A percentile compares a stretch with the other conserved stretches of the same genome.
Conservation (phyloP, 805 yeast genomes). For the Pichia membranifaciens region DNA sequence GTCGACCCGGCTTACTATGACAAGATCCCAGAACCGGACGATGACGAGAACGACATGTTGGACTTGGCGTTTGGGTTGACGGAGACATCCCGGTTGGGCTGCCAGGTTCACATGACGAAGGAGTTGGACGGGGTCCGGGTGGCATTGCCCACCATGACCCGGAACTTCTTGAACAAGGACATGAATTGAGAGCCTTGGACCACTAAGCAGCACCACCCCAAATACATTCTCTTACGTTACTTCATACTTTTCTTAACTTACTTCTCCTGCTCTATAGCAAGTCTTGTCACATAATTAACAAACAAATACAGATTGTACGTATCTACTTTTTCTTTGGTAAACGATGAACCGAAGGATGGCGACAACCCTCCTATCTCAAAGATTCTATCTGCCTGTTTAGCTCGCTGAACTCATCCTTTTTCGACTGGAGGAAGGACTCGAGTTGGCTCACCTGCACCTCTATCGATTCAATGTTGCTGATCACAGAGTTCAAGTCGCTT, state of each 20-base stretch:
- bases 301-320: no score
- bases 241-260: no score
- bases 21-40: slow-evolving; percentile 87
- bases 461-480: slow-evolving; percentile 59
- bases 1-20: slow-evolving; percentile 95
- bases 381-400: slow-evolving; percentile 36
- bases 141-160: slow-evolving; percentile 95
- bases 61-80: slow-evolving; percentile 96
- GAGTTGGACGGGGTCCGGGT: slow-evolving; percentile 90
- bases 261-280: no score
- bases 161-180: slow-evolving; percentile 81
- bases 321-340: no score
- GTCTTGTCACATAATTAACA: background rate
- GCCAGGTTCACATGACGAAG: slow-evolving; percentile 85
- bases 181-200: slow-evolving; percentile 36
- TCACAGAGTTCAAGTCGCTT: slow-evolving; percentile 44
- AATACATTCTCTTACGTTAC: no score
- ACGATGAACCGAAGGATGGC: no score
- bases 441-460: slow-evolving; percentile 71
- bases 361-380: slow-evolving; percentile 8
- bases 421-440: slow-evolving; percentile 58
- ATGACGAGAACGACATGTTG: slow-evolving; percentile 97
- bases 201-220: no score
- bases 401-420: slow-evolving; percentile 52
- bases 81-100: slow-evolving; percentile 93